These are phyloP conservation scores for Apiotrichum sp. DNA, from an alignment of 1,284 basidiomycete species.

Conservation along the genomic window DNA sequence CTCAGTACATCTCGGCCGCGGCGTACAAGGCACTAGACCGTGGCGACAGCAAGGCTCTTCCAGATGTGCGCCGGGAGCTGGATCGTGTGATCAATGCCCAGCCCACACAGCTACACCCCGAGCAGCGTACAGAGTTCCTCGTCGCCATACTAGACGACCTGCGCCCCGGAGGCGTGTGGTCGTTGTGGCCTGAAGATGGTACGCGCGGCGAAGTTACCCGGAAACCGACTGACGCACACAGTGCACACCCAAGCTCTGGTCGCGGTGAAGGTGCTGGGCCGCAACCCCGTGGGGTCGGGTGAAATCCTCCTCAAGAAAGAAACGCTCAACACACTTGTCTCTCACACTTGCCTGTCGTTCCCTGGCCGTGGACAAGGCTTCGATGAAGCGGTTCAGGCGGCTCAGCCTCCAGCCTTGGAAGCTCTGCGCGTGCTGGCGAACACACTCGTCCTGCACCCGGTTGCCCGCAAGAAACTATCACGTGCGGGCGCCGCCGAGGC, in stretches of 20 bases:
- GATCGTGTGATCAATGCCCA: slow-evolving; percentile 23
- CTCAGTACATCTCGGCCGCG: background rate
- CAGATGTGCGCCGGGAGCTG: slow-evolving; percentile 1
- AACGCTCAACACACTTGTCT: slow-evolving; percentile 25
- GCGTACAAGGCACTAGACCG: background rate
- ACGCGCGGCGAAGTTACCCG: slow-evolving; percentile 1
- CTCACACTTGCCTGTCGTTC: slow-evolving; percentile 31
- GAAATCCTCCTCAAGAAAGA: slow-evolving; percentile 52
- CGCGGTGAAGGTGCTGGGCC: slow-evolving; percentile 68
- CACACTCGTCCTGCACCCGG: slow-evolving; percentile 31
- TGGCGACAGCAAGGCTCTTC: background rate
- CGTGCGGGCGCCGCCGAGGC: slow-evolving; percentile 21
- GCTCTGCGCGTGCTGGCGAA: slow-evolving; percentile 36
- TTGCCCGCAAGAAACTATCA: slow-evolving; percentile 24
- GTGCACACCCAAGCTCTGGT: slow-evolving; percentile 53
- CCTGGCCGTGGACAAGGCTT: background rate
- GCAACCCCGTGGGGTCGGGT: slow-evolving; percentile 60
- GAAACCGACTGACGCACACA: slow-evolving; percentile 10
- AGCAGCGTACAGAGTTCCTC: slow-evolving; percentile 50
- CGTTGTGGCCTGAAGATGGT: slow-evolving; percentile 29
- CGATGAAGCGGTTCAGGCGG: background rate
- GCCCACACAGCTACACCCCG: slow-evolving; percentile 48
- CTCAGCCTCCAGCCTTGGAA: slow-evolving; percentile 18
- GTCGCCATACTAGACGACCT: slow-evolving; percentile 59
- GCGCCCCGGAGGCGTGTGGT: slow-evolving; percentile 46